Evolutionary conservation across 2,329 filamentous ascomycete genomes (phyloP).

Genomic region (Neoscytalidium dimidiatum): DNA sequence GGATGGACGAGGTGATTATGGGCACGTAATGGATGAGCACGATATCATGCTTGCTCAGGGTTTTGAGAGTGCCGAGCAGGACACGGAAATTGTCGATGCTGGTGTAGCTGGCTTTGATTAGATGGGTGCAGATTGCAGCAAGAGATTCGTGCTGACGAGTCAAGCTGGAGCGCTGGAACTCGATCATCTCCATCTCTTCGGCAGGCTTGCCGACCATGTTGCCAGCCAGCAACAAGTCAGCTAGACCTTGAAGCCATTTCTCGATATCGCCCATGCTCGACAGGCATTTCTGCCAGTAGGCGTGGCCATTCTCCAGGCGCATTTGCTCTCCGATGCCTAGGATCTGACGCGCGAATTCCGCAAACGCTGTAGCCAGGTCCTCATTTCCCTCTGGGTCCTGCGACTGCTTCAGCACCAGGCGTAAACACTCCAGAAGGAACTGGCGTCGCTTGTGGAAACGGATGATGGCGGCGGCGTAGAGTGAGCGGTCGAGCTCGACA

Average conservation of each 20-base stretch:
- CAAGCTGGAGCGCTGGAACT: slow-evolving; percentile 78
- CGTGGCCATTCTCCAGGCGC: slow-evolving; percentile 53
- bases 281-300: slow-evolving; percentile 74
- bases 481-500: slow-evolving; percentile 67
- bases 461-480: slow-evolving; percentile 78
- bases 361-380: slow-evolving; percentile 27
- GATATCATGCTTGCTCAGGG: slow-evolving; percentile 75
- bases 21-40: slow-evolving; percentile 80
- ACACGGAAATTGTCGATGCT: slow-evolving; percentile 71
- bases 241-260: slow-evolving; percentile 71
- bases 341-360: slow-evolving; percentile 50
- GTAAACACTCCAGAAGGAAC: slow-evolving; percentile 79
- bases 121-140: slow-evolving; percentile 74
- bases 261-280: slow-evolving; percentile 75
- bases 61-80: slow-evolving; percentile 69
- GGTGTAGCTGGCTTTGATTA: slow-evolving; percentile 75
- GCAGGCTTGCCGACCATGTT: slow-evolving; percentile 70
- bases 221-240: slow-evolving; percentile 74
- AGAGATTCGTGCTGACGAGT: slow-evolving; percentile 88
- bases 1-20: slow-evolving; percentile 65
- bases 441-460: slow-evolving; percentile 85
- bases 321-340: slow-evolving; percentile 53
- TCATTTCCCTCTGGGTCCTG: slow-evolving; percentile 36
- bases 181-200: slow-evolving; percentile 67
- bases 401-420: slow-evolving; percentile 73